These are phyloP conservation scores for Penicillium cataractarum DNA, from an alignment of 495 filamentous ascomycete species.

Conservation along the genomic window DNA sequence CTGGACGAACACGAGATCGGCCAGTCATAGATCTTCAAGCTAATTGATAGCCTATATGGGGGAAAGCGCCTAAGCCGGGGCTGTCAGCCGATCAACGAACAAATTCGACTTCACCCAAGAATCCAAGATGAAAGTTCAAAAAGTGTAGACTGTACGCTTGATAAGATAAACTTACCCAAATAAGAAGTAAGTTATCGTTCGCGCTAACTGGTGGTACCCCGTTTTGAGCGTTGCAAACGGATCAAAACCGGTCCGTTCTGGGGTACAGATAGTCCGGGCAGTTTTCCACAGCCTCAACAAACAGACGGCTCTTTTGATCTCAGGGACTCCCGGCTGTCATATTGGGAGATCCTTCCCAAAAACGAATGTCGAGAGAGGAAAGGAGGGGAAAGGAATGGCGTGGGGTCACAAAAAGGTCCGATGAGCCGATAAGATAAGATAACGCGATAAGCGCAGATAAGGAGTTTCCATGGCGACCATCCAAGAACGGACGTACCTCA, in stretches of 20 bases:
- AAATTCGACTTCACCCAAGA: background rate
- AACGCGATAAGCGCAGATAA: background rate
- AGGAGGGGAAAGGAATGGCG: background rate
- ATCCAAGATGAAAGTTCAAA: background rate
- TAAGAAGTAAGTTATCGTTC: background rate
- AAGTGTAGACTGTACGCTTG: background rate
- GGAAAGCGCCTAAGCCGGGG: background rate
- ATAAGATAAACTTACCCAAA: background rate
- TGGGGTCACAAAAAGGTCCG: background rate
- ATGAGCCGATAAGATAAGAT: constrained; percentile 1
- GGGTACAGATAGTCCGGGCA: background rate
- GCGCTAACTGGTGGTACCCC: too few species aligned
- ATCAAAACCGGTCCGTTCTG: background rate
- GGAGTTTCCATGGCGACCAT: constrained; percentile 4
- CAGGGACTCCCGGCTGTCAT: background rate
- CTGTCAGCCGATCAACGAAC: background rate
- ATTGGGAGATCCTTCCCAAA: background rate
- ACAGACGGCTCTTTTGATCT: background rate
- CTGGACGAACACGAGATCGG: background rate
- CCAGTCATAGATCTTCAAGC: background rate
- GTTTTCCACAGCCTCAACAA: background rate
- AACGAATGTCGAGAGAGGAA: background rate
- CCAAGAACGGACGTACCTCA: background rate
- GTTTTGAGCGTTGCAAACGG: too few species aligned
- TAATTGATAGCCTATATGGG: background rate